Percentiles rank a stretch among this genome's conserved stretches.
phyloP scores from a whole-genome alignment of 257 asterid species.

The Petunia axillaris region DNA sequence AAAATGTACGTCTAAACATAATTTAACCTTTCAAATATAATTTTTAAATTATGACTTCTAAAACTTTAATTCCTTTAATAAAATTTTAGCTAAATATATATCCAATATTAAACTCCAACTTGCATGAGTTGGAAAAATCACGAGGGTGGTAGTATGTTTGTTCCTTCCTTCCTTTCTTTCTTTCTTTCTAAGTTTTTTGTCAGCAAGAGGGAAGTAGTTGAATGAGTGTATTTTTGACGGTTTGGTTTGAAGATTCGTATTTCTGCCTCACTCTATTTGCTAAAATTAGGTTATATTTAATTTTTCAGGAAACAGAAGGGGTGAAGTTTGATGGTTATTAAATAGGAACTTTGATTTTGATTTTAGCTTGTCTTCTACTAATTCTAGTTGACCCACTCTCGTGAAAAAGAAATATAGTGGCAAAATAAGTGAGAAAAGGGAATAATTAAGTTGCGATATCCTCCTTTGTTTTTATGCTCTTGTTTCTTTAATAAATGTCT shows the following conservation, averaged over 20 bases:
- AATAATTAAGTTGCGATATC: too few relatives aligned
- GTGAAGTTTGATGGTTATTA: background rate
- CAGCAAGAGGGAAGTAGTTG: background rate
- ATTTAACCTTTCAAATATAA: too few relatives aligned
- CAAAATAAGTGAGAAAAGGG: too few relatives aligned
- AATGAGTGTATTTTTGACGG: background rate
- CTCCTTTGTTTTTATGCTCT: background rate
- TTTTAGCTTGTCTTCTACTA: background rate
- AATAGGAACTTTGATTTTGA: background rate
- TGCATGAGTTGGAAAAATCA: too few relatives aligned
- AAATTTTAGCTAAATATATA: too few relatives aligned
- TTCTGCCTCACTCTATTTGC: slow-evolving; percentile 2
- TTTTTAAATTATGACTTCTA: too few relatives aligned
- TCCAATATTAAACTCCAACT: too few relatives aligned
- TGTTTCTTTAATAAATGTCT: background rate
- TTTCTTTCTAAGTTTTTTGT: background rate
- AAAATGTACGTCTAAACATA: too few relatives aligned
- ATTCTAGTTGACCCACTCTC: background rate
- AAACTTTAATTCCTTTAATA: too few relatives aligned
- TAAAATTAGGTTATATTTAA: background rate
- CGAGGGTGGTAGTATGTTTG: background rate
- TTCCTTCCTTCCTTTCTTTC: too few relatives aligned
- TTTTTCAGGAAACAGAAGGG: background rate
- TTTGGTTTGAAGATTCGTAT: background rate
- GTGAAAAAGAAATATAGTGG: too few relatives aligned